A percentile compares a stretch with the other conserved stretches of the same genome.
Conservation (phyloP, 352 stramenopile species). For the Pythium pyrilobum region DNA sequence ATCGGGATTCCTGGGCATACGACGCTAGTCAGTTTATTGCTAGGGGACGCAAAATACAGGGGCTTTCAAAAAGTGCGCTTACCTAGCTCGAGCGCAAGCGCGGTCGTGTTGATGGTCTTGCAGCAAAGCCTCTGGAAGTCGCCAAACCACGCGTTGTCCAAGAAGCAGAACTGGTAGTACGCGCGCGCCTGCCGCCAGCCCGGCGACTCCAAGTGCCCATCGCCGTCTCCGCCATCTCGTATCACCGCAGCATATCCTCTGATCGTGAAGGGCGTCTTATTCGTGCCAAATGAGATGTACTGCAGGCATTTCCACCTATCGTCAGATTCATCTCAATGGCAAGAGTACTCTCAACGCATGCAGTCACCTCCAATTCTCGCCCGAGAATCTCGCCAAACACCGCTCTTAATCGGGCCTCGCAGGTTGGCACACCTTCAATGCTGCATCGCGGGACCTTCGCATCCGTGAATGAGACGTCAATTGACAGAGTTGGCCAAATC, state of each 20-base stretch:
- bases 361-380: conserved; percentile 8
- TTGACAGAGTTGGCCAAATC: conserved; percentile 63
- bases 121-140: conserved; percentile 50
- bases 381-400: conserved; percentile 18
- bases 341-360: background rate
- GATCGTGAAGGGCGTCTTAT: conserved; percentile 25
- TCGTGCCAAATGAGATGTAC: conserved; percentile 14
- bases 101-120: conserved; percentile 34
- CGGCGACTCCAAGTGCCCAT: conserved; percentile 27
- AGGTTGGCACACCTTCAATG: conserved; percentile 3
- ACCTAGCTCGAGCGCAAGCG: conserved; percentile 30
- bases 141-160: conserved; percentile 55
- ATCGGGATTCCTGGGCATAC: conserved; percentile 54
- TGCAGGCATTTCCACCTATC: background rate
- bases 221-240: conserved; percentile 25
- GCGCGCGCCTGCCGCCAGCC: conserved; percentile 41
- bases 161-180: conserved; percentile 73
- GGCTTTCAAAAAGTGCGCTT: no score
- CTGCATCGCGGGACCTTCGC: conserved; percentile 5
- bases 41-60: no score
- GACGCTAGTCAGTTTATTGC: background rate
- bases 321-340: no score
- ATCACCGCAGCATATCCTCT: conserved; percentile 54
- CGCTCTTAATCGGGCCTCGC: conserved; percentile 4
- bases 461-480: conserved; percentile 45